Percentiles rank a stretch among this genome's conserved stretches.
Conservation (phyloP, 164 flowering plant species). For the Euptelea pleiosperma region DNA sequence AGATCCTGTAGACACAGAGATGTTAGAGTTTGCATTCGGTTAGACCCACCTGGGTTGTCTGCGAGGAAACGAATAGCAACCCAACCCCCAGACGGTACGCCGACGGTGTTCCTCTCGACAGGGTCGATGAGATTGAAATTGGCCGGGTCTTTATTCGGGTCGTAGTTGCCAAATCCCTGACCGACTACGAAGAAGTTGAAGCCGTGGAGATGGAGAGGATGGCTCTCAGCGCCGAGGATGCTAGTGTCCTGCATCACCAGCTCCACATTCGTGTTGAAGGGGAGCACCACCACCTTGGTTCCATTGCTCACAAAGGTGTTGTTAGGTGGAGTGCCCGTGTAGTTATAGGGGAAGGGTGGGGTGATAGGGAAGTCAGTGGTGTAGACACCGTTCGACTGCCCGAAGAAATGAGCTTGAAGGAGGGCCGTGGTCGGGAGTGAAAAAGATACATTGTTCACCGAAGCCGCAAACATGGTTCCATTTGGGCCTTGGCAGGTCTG, state of each 20-base stretch:
- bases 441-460: constrained; percentile 58
- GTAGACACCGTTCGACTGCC: constrained; percentile 49
- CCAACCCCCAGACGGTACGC: constrained; percentile 66
- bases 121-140: constrained; percentile 62
- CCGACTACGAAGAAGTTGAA: constrained; percentile 72
- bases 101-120: constrained; percentile 52
- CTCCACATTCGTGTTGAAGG: constrained; percentile 59
- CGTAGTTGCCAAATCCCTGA: constrained; percentile 59
- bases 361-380: constrained; percentile 45
- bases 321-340: constrained; percentile 62
- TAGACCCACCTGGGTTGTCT: constrained; percentile 58
- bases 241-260: constrained; percentile 65
- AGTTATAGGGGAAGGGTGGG: constrained; percentile 43
- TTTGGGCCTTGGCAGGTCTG: constrained; percentile 69
- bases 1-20: too few species aligned
- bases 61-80: constrained; percentile 55
- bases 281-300: constrained; percentile 44
- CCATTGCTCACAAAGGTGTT: constrained; percentile 43
- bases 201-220: constrained; percentile 75
- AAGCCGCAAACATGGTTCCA: constrained; percentile 45
- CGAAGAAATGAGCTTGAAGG: constrained; percentile 52
- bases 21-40: background rate
- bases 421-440: constrained; percentile 44
- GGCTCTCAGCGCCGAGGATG: constrained; percentile 63
- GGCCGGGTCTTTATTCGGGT: constrained; percentile 42